Base-by-base conservation (phyloP, 1,284 basidiomycete genomes). In the Tylopilus sp. region DNA sequence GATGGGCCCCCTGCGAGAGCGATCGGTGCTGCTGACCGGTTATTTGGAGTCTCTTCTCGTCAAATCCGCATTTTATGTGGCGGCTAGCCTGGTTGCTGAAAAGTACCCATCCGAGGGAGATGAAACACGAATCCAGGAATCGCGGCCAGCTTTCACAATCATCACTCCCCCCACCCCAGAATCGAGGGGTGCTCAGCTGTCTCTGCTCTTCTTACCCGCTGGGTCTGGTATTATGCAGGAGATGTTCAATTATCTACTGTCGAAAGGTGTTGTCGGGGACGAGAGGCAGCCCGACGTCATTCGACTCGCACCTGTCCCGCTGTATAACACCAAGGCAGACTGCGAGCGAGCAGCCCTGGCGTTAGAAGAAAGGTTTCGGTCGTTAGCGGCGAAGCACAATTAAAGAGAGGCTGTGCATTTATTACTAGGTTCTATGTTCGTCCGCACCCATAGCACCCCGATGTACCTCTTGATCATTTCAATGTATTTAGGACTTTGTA, bases 221-320 rank as follows among this genome's bases (percentile, higher is more conserved):
- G 79, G 74, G 40, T 72, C 76, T 15, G 79, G 77, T 20, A 64
- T 82, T 44, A 95, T 96, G 92, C 77, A 77, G 51, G 74, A 73
- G 54, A 77, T 95, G 18, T 82, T 84, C 56, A 68, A 77, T 46
- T 74, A 72, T 29, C 69, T 96, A 65, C 70, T 76, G 41, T 75
- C 76, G 53, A 71, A 74, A 50, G 94, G 94, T 14, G 85, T 97
- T 9, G 78, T 95, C 51, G 92, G 90, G 15, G 94, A 97, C 69
- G 90, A 94, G 69, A 75, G 94, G 59, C 74, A 85, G 61, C 94
- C 94, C 20, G 87, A 91, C 63, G 91, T 97, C 49, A 93, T 97
- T 58, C 80, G 94, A 11, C 71, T 96, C 38, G 80, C 91, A 46
- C 92, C 94, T 31, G 77, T 77, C 10, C 87, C 91, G 35, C 71